phyloP scores from a whole-genome alignment of 2,329 filamentous ascomycete species.

The Magnaporthiopsis incrustans region DNA sequence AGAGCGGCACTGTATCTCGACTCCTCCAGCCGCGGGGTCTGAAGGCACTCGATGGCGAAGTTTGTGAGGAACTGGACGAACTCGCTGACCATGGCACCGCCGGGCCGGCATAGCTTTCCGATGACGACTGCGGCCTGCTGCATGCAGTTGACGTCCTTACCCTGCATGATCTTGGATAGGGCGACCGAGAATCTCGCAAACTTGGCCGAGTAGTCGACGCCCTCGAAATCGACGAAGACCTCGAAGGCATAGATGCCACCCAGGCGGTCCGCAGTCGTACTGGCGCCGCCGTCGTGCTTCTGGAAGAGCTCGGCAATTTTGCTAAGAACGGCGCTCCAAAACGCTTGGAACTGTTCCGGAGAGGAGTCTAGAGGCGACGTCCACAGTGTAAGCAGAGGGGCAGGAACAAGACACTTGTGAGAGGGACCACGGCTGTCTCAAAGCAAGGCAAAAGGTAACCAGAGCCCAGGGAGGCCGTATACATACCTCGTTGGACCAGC shows the following conservation, averaged over 20 bases:
- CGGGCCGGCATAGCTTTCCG: conserved; percentile 83
- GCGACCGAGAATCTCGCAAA: conserved; percentile 92
- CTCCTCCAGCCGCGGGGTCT: conserved; percentile 89
- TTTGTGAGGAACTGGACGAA: conserved; percentile 96
- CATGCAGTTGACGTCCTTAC: conserved; percentile 87
- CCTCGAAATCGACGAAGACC: conserved; percentile 90
- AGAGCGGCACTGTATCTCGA: conserved; percentile 88
- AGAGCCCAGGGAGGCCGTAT: not conserved
- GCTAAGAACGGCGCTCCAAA: conserved; percentile 49
- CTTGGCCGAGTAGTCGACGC: conserved; percentile 86
- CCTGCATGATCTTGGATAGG: conserved; percentile 77
- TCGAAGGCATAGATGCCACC: conserved; percentile 90
- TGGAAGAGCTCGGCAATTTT: conserved; percentile 62
- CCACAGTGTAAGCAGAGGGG: not conserved
- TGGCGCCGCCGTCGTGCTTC: conserved; percentile 40
- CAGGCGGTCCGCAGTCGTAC: conserved; percentile 76
- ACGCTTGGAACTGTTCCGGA: conserved; percentile 63
- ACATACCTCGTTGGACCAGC: conserved; percentile 46
- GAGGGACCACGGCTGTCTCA: not conserved
- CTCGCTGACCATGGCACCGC: conserved; percentile 88
- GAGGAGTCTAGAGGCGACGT: conserved; percentile 54
- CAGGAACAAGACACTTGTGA: conserved; percentile 8
- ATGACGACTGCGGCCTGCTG: conserved; percentile 81
- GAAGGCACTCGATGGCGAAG: conserved; percentile 91
- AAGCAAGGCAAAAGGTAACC: not conserved